Percentiles rank a stretch among this genome's conserved stretches.
Evolutionary conservation across 371 early-diverging fungal species (phyloP).

Genomic region (Basidiobolus meristosporus): DNA sequence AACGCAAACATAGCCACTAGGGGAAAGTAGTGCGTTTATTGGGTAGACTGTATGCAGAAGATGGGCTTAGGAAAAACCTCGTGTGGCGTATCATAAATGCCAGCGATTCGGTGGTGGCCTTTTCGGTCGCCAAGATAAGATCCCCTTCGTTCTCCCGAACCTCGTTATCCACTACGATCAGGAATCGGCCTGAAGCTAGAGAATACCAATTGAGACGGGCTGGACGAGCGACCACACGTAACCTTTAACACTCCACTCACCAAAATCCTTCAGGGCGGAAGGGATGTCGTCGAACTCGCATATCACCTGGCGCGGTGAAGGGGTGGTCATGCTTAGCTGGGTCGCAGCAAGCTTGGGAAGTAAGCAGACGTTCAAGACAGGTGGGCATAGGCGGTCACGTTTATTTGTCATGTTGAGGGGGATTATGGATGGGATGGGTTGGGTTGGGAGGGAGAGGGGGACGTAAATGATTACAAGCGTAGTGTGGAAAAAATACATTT

Average conservation of each 20-base stretch:
- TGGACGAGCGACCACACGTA: background rate
- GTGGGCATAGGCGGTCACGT: too few species aligned
- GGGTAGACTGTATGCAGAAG: background rate
- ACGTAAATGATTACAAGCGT: too few species aligned
- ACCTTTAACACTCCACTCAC: slow-evolving; percentile 19
- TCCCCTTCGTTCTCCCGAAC: slow-evolving; percentile 97
- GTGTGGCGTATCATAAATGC: slow-evolving; percentile 87
- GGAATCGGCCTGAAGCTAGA: slow-evolving; percentile 54
- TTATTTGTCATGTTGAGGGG: too few species aligned
- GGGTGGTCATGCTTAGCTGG: too few species aligned
- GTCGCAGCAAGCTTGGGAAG: too few species aligned
- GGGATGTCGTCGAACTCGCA: slow-evolving; percentile 59
- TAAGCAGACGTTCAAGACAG: too few species aligned
- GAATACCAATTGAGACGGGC: background rate
- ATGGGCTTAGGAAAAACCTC: slow-evolving; percentile 21
- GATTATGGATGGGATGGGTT: too few species aligned
- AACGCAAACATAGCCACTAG: slow-evolving; percentile 81
- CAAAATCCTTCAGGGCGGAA: slow-evolving; percentile 50
- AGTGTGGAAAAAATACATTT: too few species aligned
- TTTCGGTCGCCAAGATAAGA: slow-evolving; percentile 81
- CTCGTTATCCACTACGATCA: slow-evolving; percentile 88
- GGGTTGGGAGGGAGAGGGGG: too few species aligned
- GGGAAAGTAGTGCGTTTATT: background rate
- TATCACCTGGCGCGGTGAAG: too few species aligned
- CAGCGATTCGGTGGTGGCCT: slow-evolving; percentile 71